Conservation (phyloP, 208 protist genomes). For the Leishmania mexicana region DNA sequence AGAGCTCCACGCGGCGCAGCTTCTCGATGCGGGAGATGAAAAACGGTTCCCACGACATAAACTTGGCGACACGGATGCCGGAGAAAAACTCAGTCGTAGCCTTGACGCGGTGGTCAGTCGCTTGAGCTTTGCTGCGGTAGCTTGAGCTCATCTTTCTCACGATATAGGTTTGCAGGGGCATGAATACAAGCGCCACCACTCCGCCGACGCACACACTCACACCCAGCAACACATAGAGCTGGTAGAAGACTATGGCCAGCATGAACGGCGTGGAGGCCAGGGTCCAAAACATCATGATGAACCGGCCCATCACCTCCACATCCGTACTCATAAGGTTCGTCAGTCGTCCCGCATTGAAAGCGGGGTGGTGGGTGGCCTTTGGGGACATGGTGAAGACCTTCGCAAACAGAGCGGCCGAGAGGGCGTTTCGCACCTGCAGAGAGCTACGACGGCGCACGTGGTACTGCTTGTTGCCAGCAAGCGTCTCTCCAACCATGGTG, state of each 20-base stretch:
- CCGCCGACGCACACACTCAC: slow-evolving; percentile 65
- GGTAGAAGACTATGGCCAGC: slow-evolving; percentile 42
- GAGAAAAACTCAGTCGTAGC: slow-evolving; percentile 89
- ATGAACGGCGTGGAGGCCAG: slow-evolving; percentile 61
- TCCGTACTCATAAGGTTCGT: slow-evolving; percentile 73
- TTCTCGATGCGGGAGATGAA: slow-evolving; percentile 50
- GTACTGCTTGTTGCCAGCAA: slow-evolving; percentile 26
- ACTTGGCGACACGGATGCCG: slow-evolving; percentile 90
- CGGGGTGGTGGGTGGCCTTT: slow-evolving; percentile 56
- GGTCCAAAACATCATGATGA: slow-evolving; percentile 59
- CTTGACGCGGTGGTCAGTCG: slow-evolving; percentile 86
- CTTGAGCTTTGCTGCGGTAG: slow-evolving; percentile 25
- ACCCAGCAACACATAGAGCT: slow-evolving; percentile 63
- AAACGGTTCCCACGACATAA: slow-evolving; percentile 89
- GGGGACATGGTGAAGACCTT: slow-evolving; percentile 75
- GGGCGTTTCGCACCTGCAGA: slow-evolving; percentile 62
- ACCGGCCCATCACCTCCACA: slow-evolving; percentile 42
- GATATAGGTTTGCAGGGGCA: slow-evolving; percentile 63
- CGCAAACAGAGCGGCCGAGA: slow-evolving; percentile 72
- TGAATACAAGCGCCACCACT: slow-evolving; percentile 51
- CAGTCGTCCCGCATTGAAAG: slow-evolving; percentile 1
- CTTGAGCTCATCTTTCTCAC: slow-evolving; percentile 34
- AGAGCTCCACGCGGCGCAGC: slow-evolving; percentile 46
- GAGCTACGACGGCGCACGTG: slow-evolving; percentile 28
- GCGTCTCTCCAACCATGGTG: neutral